Percentiles rank a stretch among this genome's conserved stretches.
Evolutionary conservation across 371 early-diverging fungal genomes (phyloP).

Genomic region (Fennellomyces sp.): DNA sequence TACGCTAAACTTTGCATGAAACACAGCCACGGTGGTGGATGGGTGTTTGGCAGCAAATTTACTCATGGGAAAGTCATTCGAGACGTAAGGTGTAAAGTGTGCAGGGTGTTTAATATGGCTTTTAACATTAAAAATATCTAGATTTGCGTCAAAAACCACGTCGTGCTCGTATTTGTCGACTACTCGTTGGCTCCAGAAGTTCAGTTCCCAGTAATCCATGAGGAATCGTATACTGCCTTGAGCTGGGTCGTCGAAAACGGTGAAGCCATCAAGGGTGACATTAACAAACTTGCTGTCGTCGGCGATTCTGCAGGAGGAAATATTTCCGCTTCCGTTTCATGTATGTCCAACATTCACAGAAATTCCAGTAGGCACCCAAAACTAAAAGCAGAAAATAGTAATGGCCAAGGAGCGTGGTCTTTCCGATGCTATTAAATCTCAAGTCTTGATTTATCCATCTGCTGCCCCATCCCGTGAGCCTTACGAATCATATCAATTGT

Average conservation of each 20-base stretch:
- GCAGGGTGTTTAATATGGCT: constrained; percentile 14
- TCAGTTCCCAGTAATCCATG: constrained; percentile 26
- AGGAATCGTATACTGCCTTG: constrained; percentile 27
- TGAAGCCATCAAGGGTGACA: constrained; percentile 11
- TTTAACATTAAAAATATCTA: constrained; percentile 5
- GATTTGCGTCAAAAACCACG: constrained; percentile 11
- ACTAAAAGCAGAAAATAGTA: constrained; percentile 3
- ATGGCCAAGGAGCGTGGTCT: constrained; percentile 21
- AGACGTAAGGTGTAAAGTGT: constrained; percentile 13
- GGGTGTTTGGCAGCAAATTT: constrained; percentile 20
- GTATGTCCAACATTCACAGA: background rate
- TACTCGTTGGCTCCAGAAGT: constrained; percentile 31
- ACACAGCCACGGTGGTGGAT: constrained; percentile 22
- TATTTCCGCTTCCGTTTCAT: background rate
- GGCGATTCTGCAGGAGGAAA: constrained; percentile 26
- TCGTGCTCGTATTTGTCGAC: constrained; percentile 23
- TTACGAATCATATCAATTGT: constrained; percentile 11
- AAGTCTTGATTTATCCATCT: constrained; percentile 22
- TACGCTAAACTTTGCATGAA: constrained; percentile 3
- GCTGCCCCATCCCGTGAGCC: background rate
- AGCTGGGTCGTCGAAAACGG: constrained; percentile 19
- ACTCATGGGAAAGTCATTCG: constrained; percentile 17
- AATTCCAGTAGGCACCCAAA: too few relatives aligned
- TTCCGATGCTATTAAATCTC: constrained; percentile 15
- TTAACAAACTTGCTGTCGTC: constrained; percentile 11